phyloP scores from a whole-genome alignment of 768 basidiomycete species.

The Floccularia luteovirens region DNA sequence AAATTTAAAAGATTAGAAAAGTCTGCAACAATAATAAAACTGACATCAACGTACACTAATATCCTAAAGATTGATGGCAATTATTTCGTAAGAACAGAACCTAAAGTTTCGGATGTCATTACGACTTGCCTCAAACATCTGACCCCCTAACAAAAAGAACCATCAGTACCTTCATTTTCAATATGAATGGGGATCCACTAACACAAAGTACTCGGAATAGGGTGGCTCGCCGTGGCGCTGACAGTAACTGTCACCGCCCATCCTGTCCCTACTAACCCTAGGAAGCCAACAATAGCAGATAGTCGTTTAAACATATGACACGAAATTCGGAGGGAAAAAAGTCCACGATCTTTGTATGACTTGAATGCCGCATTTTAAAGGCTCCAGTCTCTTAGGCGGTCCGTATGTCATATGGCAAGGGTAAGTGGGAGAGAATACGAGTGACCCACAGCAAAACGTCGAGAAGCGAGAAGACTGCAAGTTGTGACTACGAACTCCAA shows the following conservation, averaged over 20 bases:
- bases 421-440: too few relatives aligned
- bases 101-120: background rate
- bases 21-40: background rate
- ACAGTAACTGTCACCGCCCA: slow-evolving; percentile 25
- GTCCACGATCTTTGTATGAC: too few relatives aligned
- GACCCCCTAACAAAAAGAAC: slow-evolving; percentile 11
- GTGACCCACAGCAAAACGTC: too few relatives aligned
- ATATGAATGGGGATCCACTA: slow-evolving; percentile 11
- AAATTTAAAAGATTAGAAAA: slow-evolving; percentile 3
- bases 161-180: background rate
- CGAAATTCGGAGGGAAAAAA: too few relatives aligned
- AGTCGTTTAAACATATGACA: too few relatives aligned
- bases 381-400: too few relatives aligned
- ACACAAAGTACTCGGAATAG: slow-evolving; percentile 48
- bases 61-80: slow-evolving; percentile 31
- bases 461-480: too few relatives aligned
- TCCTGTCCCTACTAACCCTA: background rate
- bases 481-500: too few relatives aligned
- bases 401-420: too few relatives aligned
- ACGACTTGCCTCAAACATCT: slow-evolving; percentile 50
- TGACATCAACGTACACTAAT: slow-evolving; percentile 42
- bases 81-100: background rate
- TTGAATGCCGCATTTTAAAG: too few relatives aligned
- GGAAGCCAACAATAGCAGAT: slow-evolving; percentile 6
- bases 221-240: slow-evolving; percentile 38